Base-by-base conservation (phyloP, 345 rosid species). In the Syzygium aromaticum region DNA sequence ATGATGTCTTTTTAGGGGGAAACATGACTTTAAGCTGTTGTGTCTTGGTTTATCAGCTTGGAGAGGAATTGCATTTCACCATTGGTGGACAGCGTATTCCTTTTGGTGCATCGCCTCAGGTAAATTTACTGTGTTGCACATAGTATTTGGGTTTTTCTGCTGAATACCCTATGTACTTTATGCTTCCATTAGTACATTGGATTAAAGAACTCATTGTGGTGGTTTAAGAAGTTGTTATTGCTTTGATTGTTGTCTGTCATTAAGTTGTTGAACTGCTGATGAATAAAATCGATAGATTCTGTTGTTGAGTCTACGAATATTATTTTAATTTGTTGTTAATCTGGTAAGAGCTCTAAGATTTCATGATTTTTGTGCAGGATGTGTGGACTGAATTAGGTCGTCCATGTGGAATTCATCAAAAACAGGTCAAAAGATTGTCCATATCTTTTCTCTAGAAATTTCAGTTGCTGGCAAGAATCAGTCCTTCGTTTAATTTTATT, bases 61-160 rank as follows among this genome's bases (percentile, higher is more conserved):
- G 98, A 56, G 96, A 95, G 86, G 99, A 95, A 88, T 89, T 96
- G 85, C 91, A 87, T 88, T 98, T 98, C 87, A 91, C 96, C 28
- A 91, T 92, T 84, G 99, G 99, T 86, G 99, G 98, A 30, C 99
- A 98, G 92, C 96, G 89, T 89, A 92, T 98, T 89, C 94, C 97
- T 89, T 96, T 98, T 88, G 99, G 99, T 86, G 96, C 99, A 91
- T 96, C 99, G 40, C 99, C 99, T 46, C 99, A 96, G 96, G 99
- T 95, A 95, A 90, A 67, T 33, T 82, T 86, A 43, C 7, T 0
- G 61, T 21, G 33, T 52, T 30, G 82, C 25, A 11, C 46, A 17
- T 85, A 84, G 49, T 33, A 17, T 59, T 85, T 82, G 63, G 86
- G 87, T 73, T 86, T 84, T 86, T 27, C 28, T 43, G 43, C 43